Evolutionary conservation across 1,284 basidiomycete genomes (phyloP).

Genomic region (Vanrija humicola): DNA sequence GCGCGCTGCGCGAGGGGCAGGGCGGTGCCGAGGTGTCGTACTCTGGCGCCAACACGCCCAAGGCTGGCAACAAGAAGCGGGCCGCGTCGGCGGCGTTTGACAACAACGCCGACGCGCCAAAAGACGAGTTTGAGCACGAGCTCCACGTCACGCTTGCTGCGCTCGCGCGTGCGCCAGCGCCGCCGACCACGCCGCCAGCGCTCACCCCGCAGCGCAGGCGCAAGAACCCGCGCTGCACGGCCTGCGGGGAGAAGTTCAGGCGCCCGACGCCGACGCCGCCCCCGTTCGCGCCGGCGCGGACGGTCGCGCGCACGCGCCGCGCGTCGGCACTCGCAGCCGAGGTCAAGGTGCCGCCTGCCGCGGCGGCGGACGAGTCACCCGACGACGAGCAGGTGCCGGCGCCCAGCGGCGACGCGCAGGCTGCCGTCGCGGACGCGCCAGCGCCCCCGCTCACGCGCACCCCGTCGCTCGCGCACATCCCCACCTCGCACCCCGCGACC

Average conservation of each 20-base stretch:
- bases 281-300: slow-evolving; percentile 7
- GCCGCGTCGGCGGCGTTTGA: too few species aligned
- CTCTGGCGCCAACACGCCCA: too few species aligned
- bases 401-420: not conserved
- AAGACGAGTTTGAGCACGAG: slow-evolving; percentile 10
- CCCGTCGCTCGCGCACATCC: slow-evolving; percentile 32
- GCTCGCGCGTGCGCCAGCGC: too few species aligned
- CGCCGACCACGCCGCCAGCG: not conserved
- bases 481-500: slow-evolving; percentile 31
- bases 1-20: slow-evolving; percentile 25
- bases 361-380: not conserved
- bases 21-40: slow-evolving; percentile 16
- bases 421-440: not conserved
- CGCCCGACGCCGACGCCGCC: slow-evolving; percentile 6
- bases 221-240: slow-evolving; percentile 1
- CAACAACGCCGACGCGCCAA: not conserved
- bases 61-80: too few species aligned
- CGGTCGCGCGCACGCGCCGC: slow-evolving; percentile 14
- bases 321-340: slow-evolving; percentile 4
- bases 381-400: not conserved
- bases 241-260: slow-evolving; percentile 8
- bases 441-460: slow-evolving; percentile 3
- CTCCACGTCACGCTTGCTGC: not conserved
- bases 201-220: not conserved
- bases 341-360: not conserved